Evolutionary conservation across 1,284 basidiomycete genomes (phyloP), one percentile per base, ranked within the genome.

Genomic region (Malassezia equina): DNA sequence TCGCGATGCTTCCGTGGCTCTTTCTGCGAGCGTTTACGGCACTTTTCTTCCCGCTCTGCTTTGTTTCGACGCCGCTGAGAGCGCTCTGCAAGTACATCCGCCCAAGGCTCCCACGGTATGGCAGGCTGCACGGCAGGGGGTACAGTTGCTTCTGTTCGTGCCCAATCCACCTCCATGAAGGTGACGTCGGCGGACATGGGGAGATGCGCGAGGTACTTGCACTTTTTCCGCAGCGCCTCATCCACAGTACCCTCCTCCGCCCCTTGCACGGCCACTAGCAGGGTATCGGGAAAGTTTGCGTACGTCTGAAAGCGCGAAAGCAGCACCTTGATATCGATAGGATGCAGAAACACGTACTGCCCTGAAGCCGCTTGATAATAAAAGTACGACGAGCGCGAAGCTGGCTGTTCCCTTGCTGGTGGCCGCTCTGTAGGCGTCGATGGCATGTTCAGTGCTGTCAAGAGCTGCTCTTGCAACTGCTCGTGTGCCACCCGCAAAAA

Each of bases 361-460:
- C 93, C 94, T 2, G 88, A 88, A 0, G 88, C 84, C 11, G 90
- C 87, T 76, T 98, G 94, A 76, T 95, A 99, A 76, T 88, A 99
- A 69, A 86, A 89, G 76, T 94, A 96, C 9, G 69, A 66, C 0
- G 70, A 63, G 1, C 56, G 23, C 12, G n/a, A 11, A 21, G 19
- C 12, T 7, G 5, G 47, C 45, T 6, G 41, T 49, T 45, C 50
- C 25, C 2, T 15, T 23, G 5, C 29, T 45, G 19, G 13, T 9
- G 34, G 36, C 13, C 40, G 32, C 17, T 29, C 33, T 2, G 25
- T 33, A 15, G 32, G 39, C 42, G 24, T 28, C 4, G 34, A 25
- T 8, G 39, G 46, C 40, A 41, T 25, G 29, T 27, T 29, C 24
- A 24, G 40, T 4, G 36, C 46, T 12, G 63, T 64, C 7, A 62